Percentiles rank a stretch among this genome's conserved stretches.
phyloP scores from a whole-genome alignment of 345 rosid genomes.

The Camelina sativa region DNA sequence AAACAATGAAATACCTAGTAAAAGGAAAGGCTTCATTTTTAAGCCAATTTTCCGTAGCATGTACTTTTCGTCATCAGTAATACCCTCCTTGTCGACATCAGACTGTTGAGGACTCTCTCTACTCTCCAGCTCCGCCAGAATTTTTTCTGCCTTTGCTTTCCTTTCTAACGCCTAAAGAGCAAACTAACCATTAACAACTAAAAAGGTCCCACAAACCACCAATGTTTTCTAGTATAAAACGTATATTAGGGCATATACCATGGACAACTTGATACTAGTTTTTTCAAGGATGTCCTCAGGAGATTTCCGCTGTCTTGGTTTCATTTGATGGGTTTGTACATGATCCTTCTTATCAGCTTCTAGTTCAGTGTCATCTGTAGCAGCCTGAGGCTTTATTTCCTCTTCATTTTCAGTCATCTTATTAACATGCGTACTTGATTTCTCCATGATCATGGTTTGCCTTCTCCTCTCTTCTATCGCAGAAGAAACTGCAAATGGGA shows the following conservation, averaged over 20 bases:
- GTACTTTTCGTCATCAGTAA: conserved; percentile 86
- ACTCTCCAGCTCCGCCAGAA: conserved; percentile 63
- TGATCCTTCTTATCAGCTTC: conserved; percentile 39
- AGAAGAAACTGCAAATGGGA: conserved; percentile 83
- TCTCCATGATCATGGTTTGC: conserved; percentile 46
- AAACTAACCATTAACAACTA: conserved; percentile 31
- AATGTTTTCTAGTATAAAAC: conserved; percentile 30
- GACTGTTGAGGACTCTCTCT: conserved; percentile 54
- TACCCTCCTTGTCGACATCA: conserved; percentile 77
- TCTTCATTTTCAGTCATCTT: conserved; percentile 33
- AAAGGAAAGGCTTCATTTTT: conserved; percentile 89
- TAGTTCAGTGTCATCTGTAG: conserved; percentile 30
- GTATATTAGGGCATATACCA: conserved; percentile 55
- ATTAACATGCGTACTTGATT: conserved; percentile 37
- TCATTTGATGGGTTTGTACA: conserved; percentile 33
- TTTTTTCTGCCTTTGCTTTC: conserved; percentile 80
- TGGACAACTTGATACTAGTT: conserved; percentile 66
- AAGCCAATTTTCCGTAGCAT: conserved; percentile 93
- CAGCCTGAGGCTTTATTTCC: conserved; percentile 35
- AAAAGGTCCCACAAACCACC: conserved; percentile 20
- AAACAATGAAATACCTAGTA: conserved; percentile 76
- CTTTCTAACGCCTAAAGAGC: conserved; percentile 69
- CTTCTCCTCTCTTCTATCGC: conserved; percentile 80
- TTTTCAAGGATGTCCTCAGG: conserved; percentile 59
- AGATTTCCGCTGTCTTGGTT: conserved; percentile 48